Percentiles rank a stretch among this genome's conserved stretches.
Conservation (phyloP, 176 grass and related monocot genomes). For the Carex kokanica region DNA sequence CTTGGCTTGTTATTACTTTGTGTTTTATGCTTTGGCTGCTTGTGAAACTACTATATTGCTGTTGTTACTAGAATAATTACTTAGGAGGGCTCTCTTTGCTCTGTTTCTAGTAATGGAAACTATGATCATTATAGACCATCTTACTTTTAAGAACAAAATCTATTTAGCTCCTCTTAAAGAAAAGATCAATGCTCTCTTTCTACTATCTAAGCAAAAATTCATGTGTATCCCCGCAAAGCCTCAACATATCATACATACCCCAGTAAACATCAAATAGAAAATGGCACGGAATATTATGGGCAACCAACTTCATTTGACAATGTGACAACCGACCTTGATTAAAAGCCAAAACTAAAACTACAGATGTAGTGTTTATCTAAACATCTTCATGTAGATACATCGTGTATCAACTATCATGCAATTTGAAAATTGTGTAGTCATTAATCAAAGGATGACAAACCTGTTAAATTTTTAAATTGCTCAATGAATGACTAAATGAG, state of each 20-base stretch:
- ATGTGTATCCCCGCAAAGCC: background rate
- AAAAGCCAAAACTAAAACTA: background rate
- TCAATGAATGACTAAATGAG: background rate
- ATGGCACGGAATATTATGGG: background rate
- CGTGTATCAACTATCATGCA: background rate
- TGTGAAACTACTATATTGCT: background rate
- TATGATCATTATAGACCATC: background rate
- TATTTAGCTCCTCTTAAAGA: background rate
- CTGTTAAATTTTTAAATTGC: background rate
- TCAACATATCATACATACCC: background rate
- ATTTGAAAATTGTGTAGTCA: background rate
- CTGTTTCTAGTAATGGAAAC: background rate
- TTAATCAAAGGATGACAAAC: background rate
- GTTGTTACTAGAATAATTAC: background rate
- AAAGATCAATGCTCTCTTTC: background rate
- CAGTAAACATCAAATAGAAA: background rate
- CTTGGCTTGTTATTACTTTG: background rate
- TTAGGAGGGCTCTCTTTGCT: background rate
- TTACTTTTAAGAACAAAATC: background rate
- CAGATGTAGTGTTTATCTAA: background rate
- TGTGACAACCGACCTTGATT: background rate
- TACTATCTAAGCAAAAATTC: background rate
- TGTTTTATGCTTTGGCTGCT: background rate
- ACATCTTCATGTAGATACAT: no score
- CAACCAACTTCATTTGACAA: background rate